Conservation (phyloP, 345 rosid genomes). For the Corchorus capsularis region DNA sequence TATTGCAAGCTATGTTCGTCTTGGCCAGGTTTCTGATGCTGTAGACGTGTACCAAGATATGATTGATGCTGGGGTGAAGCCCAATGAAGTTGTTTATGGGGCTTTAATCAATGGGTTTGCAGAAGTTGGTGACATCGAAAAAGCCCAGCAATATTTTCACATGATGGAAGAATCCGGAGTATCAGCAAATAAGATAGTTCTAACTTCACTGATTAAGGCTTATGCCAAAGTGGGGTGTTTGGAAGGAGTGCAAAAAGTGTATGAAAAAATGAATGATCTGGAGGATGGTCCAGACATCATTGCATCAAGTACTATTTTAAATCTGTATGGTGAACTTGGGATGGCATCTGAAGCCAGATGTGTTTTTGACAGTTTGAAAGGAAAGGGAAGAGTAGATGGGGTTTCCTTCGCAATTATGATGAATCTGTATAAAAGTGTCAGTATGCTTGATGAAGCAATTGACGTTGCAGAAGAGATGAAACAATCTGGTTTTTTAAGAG, state of each 20-base stretch:
- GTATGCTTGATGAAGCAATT: slow-evolving; percentile 81
- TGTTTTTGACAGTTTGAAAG: slow-evolving; percentile 56
- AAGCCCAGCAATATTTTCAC: slow-evolving; percentile 63
- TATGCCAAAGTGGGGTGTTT: slow-evolving; percentile 72
- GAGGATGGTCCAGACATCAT: slow-evolving; percentile 69
- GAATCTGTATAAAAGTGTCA: slow-evolving; percentile 75
- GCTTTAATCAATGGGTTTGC: slow-evolving; percentile 86
- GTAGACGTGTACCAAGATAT: slow-evolving; percentile 55
- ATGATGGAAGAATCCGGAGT: slow-evolving; percentile 65
- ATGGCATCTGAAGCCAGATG: slow-evolving; percentile 71
- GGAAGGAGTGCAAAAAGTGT: slow-evolving; percentile 66
- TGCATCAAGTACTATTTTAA: slow-evolving; percentile 79
- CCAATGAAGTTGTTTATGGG: slow-evolving; percentile 86
- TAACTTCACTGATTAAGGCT: slow-evolving; percentile 86
- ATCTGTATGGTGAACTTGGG: slow-evolving; percentile 78
- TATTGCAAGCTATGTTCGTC: slow-evolving; percentile 75
- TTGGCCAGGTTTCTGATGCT: slow-evolving; percentile 64
- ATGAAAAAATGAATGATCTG: slow-evolving; percentile 62
- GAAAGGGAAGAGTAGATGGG: slow-evolving; percentile 64
- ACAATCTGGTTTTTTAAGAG: slow-evolving; percentile 57
- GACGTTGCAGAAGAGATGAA: slow-evolving; percentile 90
- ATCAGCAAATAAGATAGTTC: slow-evolving; percentile 63
- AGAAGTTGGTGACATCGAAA: slow-evolving; percentile 61
- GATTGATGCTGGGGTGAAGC: slow-evolving; percentile 60
- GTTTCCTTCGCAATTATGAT: slow-evolving; percentile 81